These are phyloP conservation scores for Trametes coccinea DNA, from an alignment of 768 basidiomycete genomes.

Conservation along the genomic window DNA sequence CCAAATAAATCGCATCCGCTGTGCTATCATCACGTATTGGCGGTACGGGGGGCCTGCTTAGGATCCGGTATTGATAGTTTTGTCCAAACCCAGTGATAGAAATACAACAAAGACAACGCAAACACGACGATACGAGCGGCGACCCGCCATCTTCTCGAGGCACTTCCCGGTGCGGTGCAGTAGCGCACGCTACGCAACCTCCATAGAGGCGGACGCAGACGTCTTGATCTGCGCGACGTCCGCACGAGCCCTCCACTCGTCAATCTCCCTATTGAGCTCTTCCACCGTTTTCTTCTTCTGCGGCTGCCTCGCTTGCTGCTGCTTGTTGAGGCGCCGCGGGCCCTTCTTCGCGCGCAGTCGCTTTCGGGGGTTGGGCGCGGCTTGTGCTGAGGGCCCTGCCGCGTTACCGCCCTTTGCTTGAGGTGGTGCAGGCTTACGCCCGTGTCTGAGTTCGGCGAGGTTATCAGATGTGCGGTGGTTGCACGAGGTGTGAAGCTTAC, in stretches of 20 bases:
- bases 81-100: too few relatives aligned
- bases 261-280: slow-evolving; percentile 80
- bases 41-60: too few relatives aligned
- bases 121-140: too few relatives aligned
- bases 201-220: background rate
- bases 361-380: slow-evolving; percentile 15
- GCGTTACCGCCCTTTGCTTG: background rate
- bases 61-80: too few relatives aligned
- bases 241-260: slow-evolving; percentile 63
- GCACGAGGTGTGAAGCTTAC: background rate
- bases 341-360: slow-evolving; percentile 63
- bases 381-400: background rate
- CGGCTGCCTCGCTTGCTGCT: slow-evolving; percentile 37
- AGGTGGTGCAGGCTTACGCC: background rate
- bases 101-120: too few relatives aligned
- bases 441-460: background rate
- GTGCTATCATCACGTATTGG: too few relatives aligned
- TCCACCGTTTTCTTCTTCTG: slow-evolving; percentile 40
- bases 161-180: too few relatives aligned
- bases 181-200: background rate
- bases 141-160: too few relatives aligned
- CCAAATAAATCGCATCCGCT: too few relatives aligned
- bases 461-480: background rate
- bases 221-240: slow-evolving; percentile 8
- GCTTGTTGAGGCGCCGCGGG: slow-evolving; percentile 70